Evolutionary conservation across 2,329 filamentous ascomycete species (phyloP), one percentile per base, ranked within the genome.

Genomic region (Phyllosticta capitalensis): DNA sequence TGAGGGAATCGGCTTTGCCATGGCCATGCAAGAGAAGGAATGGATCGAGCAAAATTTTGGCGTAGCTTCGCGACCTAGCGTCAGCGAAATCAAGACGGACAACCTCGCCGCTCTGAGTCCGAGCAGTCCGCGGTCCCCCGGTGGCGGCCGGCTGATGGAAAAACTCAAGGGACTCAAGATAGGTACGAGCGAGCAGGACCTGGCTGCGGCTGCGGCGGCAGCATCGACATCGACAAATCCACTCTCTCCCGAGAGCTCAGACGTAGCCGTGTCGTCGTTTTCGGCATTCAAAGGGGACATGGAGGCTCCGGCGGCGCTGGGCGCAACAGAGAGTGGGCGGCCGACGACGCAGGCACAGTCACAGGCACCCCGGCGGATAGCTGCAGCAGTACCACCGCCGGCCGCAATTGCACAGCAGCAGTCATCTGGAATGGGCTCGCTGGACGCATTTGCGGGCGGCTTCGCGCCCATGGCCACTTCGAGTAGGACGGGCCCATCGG

Each of bases 11-110:
- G 91, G 88, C 1, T 75, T 95, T 59, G 84, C 90, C 69, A 95
- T 95, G 87, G 90, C 87, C 0, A 71, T 89, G 54, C 84, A 90
- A 61, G 91, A 96, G 72, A 89, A 86, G 69, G 82, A 88, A 65
- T 95, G 90, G 90, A 91, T 96, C 56, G 83, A 90, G 67, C 79
- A 85, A 53, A 89, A 91, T 66, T 96, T 95, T 71, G 87, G 87
- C 5, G 76, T 89, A 1, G 70, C 67, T 50, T 72, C 74, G 58
- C 78, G 72, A 62, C 76, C 72, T 6, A 75, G 64, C 60, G 67
- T 74, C 54, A 71, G 70, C 14, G 60, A 71, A 20, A 68, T 71
- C 38, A 69, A 69, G 19, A 62, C 63, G 30, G 64, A 65, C 61
- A 64, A 68, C 57, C 71, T 74, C 55, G 74, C 74, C 5, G 79